phyloP scores from a whole-genome alignment of 2,329 filamentous ascomycete species.

The Blumeria graminis region DNA sequence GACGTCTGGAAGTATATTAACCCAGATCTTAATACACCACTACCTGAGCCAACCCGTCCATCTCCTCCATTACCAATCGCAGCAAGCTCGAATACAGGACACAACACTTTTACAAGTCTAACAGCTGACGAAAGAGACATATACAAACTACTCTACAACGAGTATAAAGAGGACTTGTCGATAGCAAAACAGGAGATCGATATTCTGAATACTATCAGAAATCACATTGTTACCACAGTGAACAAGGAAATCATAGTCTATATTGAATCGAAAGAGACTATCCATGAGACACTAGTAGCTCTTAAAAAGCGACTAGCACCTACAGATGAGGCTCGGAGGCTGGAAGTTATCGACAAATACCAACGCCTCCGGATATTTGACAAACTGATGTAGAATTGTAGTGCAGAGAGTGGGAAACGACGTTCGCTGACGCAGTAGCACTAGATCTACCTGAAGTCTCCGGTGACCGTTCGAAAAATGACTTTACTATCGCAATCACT shows the following conservation, averaged over 20 bases:
- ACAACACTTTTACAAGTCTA: too few relatives aligned
- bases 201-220: neutral
- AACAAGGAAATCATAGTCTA: neutral
- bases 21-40: neutral
- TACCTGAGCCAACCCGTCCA: neutral
- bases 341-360: neutral
- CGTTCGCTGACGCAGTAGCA: neutral
- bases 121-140: neutral
- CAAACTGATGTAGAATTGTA: neutral
- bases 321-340: neutral
- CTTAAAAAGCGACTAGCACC: too few relatives aligned
- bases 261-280: neutral
- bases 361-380: neutral
- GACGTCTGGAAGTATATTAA: neutral
- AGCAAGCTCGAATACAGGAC: neutral
- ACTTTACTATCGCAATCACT: too few relatives aligned
- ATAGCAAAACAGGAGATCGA: neutral
- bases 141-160: neutral
- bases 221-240: neutral
- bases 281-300: too few relatives aligned
- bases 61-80: neutral
- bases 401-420: constrained; percentile 1
- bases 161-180: neutral
- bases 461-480: too few relatives aligned
- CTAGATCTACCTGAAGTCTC: too few relatives aligned